Evolutionary conservation across 768 basidiomycete genomes (phyloP), one percentile per base, ranked within the genome.

Genomic region (Leccinum arenicola): DNA sequence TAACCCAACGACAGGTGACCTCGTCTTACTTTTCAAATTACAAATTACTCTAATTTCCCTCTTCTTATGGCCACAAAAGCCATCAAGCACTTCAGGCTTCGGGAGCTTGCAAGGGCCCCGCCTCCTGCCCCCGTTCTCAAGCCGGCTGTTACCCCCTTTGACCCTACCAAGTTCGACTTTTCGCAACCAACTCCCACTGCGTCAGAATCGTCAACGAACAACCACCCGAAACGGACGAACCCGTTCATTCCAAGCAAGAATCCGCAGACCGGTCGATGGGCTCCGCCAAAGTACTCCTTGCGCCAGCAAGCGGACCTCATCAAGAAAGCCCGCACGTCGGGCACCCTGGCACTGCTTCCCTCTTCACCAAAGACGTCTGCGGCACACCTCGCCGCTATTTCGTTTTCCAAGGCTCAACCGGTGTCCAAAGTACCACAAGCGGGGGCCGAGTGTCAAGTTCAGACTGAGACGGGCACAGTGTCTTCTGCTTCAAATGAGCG

Each of bases 251-350:
- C 90, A 5, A 78, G 75, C 50, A 79, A 78, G 55, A 88, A 88
- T 62, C 74, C 82, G 0, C 75, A 79, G 51, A 83, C 84, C 0
- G 84, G 83, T 21, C 77, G 82, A 69, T 92, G 89, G 89, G 79
- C 78, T 27, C 83, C 85, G 0, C 79, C 91, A 11, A 82, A 81
- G 60, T 87, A 88, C 64, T 93, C 91, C 5, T 73, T 88, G 25
- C 83, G 92, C 19, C 83, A 84, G 35, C 91, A 94, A 71, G 89
- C 88, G 11, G 88, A 89, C 45, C 78, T 94, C 36, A 76, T 93
- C 51, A 93, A 91, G 75, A 80, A 79, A 53, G 92, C 92, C 4
- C 82, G 82, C 59, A 73, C 73, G 23, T 74, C 76, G 21, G 80
- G 79, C 35, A 77, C 77, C 43, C 68, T 87, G 48, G 78, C 85